Base-by-base conservation (phyloP, 176 grass and related monocot species). In the Echinochloa phyllopogon region DNA sequence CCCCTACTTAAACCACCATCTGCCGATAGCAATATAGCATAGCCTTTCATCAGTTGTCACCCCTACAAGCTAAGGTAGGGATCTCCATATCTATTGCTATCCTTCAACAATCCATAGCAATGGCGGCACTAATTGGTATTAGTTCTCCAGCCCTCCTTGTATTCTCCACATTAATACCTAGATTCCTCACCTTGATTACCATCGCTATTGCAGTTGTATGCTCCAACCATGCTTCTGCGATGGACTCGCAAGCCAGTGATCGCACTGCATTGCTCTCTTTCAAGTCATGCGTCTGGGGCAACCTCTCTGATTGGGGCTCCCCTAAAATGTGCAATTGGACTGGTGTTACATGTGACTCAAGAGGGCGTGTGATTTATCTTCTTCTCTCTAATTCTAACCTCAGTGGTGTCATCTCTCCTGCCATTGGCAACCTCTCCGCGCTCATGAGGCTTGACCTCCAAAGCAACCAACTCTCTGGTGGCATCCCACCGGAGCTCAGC, bases 371-470 rank as follows among this genome's bases (percentile, higher is more conserved):
- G 53, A 67, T 63, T 20, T 33, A 55, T 3, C 67, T 96, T 5
- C 8, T 85, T 16, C 91, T 96, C 23, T 53, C 73, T 0, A 43
- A 58, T 4, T 59, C 39, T 3, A 82, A 65, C 38, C 91, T 96
- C 65, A 73, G 53, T 3, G 94, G 94, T 4, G 14, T 33, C 16
- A 93, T 96, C 51, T 84, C 87, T 8, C 88, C 80, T n/a, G 86
- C 65, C n/a, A 63, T 93, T 33, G 82, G 75, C 39, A 66, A 81
- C 61, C 87, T 93, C 40, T 89, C 91, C 12, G 90, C 87, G 71
- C 88, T 96, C n/a, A 20, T 12, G n/a, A 78, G 13, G n/a, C 85
- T 96, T 18, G 88, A 93, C 23, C 84, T 93, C 39, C 53, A 87
- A 0, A 24, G 10, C 49, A 93, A 96, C 62, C 86, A 68, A 42